Evolutionary conservation across 495 filamentous ascomycete species (phyloP).

Genomic region (Chaetomium tenue): DNA sequence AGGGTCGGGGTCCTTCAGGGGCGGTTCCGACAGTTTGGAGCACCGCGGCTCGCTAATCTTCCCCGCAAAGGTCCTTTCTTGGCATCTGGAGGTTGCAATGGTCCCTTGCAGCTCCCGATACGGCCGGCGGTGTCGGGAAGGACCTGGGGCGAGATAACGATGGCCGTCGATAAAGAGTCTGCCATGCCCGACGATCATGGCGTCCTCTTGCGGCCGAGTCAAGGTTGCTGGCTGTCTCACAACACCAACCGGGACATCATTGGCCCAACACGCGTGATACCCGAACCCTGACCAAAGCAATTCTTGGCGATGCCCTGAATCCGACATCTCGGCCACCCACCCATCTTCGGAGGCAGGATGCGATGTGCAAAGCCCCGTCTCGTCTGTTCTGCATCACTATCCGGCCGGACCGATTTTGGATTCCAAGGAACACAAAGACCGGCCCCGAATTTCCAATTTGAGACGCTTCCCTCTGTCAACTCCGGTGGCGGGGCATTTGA

Average conservation of each 20-base stretch:
- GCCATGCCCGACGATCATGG: slow-evolving; percentile 18
- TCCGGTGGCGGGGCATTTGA: too few species aligned
- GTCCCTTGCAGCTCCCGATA: slow-evolving; percentile 19
- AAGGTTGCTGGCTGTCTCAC: slow-evolving; percentile 3
- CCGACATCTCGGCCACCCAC: background rate
- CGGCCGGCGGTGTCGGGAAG: slow-evolving; percentile 13
- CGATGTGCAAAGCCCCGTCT: background rate
- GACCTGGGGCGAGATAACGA: background rate
- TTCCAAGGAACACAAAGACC: too few species aligned
- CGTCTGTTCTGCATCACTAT: too few species aligned
- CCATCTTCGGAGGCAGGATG: background rate
- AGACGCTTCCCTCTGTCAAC: too few species aligned
- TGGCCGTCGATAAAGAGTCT: slow-evolving; percentile 15
- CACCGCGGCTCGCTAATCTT: slow-evolving; percentile 27
- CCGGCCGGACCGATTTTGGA: too few species aligned
- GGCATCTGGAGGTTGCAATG: slow-evolving; percentile 24
- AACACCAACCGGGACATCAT: background rate
- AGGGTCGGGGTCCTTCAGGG: slow-evolving; percentile 3
- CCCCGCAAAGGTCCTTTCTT: slow-evolving; percentile 28
- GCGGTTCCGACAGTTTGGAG: slow-evolving; percentile 21
- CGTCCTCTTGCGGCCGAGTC: background rate
- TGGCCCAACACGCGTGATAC: background rate
- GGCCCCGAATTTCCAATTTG: too few species aligned
- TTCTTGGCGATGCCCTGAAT: background rate
- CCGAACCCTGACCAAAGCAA: background rate